Conservation (phyloP, 192 early-diverging fungal species). For the Polychytrium aggregatum region DNA sequence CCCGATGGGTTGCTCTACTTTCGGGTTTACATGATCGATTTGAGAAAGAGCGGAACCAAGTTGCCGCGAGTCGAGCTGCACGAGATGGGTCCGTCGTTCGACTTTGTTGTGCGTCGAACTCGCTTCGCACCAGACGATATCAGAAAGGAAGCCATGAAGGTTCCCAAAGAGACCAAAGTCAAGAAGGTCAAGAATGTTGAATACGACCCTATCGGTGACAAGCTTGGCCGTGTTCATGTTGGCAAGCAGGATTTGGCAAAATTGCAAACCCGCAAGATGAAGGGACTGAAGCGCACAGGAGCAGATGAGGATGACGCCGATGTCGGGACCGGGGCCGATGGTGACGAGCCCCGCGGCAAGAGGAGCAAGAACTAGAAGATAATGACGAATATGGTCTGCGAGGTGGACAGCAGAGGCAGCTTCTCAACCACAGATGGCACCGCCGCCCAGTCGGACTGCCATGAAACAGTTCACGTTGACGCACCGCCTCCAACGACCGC, state of each 20-base stretch:
- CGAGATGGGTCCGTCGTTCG: slow-evolving; percentile 86
- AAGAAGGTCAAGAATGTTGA: slow-evolving; percentile 91
- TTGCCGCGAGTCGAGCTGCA: slow-evolving; percentile 82
- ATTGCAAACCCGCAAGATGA: slow-evolving; percentile 98
- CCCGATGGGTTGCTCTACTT: slow-evolving; percentile 59
- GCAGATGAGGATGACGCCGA: slow-evolving; percentile 28
- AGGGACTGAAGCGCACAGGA: slow-evolving; percentile 72
- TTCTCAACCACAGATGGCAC: too few relatives aligned
- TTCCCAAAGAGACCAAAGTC: slow-evolving; percentile 76
- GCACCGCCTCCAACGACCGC: too few relatives aligned
- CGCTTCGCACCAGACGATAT: slow-evolving; percentile 63
- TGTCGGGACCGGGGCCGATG: slow-evolving; percentile 15
- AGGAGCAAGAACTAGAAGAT: neutral
- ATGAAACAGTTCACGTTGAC: too few relatives aligned
- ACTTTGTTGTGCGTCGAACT: slow-evolving; percentile 67
- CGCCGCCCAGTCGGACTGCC: too few relatives aligned
- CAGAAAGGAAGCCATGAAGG: slow-evolving; percentile 67
- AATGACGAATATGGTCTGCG: neutral
- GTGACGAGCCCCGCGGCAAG: slow-evolving; percentile 1
- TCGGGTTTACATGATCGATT: slow-evolving; percentile 63
- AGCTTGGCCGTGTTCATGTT: slow-evolving; percentile 83
- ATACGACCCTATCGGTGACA: slow-evolving; percentile 81
- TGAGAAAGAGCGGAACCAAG: slow-evolving; percentile 77
- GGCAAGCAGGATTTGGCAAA: slow-evolving; percentile 81
- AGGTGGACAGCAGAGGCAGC: too few relatives aligned